Percentiles rank a stretch among this genome's conserved stretches.
Conservation (phyloP, 176 grass and related monocot genomes). For the Oryza longistaminata region DNA sequence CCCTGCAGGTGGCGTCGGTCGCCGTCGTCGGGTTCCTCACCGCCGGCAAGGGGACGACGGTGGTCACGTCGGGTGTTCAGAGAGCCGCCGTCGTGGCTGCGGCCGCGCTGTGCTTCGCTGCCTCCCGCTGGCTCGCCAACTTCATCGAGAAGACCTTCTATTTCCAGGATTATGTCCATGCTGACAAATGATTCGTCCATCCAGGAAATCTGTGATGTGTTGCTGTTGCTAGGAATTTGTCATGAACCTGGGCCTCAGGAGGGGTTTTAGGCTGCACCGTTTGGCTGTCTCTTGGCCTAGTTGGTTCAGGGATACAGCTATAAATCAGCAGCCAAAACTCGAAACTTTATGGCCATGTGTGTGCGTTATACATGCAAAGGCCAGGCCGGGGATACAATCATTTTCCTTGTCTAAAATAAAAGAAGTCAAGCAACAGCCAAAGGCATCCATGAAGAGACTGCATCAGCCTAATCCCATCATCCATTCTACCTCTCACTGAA, state of each 20-base stretch:
- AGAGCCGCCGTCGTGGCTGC: conserved; percentile 37
- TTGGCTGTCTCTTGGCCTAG: background rate
- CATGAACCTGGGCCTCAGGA: background rate
- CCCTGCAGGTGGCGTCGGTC: conserved; percentile 60
- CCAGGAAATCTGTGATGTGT: background rate
- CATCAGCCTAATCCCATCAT: too few species aligned
- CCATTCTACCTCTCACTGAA: too few species aligned
- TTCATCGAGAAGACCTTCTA: conserved; percentile 91
- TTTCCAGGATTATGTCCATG: conserved; percentile 87
- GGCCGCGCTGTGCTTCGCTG: conserved; percentile 38
- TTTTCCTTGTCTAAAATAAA: background rate
- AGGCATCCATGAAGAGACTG: too few species aligned
- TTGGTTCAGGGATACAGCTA: background rate
- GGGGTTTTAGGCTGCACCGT: background rate
- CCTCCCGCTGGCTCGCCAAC: conserved; percentile 45
- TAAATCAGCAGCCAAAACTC: background rate
- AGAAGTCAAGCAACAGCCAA: background rate
- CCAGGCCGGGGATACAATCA: background rate
- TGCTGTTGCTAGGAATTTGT: background rate
- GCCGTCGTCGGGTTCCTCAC: conserved; percentile 59
- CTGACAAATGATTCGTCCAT: conserved; percentile 53
- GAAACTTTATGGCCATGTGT: background rate
- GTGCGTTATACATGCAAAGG: background rate
- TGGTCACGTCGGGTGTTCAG: conserved; percentile 38
- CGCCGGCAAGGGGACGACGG: conserved; percentile 40